A percentile compares a stretch with the other conserved stretches of the same genome.
These are phyloP conservation scores for Skeletonema potamos DNA, from an alignment of 108 stramenopile species.

Conservation along the genomic window DNA sequence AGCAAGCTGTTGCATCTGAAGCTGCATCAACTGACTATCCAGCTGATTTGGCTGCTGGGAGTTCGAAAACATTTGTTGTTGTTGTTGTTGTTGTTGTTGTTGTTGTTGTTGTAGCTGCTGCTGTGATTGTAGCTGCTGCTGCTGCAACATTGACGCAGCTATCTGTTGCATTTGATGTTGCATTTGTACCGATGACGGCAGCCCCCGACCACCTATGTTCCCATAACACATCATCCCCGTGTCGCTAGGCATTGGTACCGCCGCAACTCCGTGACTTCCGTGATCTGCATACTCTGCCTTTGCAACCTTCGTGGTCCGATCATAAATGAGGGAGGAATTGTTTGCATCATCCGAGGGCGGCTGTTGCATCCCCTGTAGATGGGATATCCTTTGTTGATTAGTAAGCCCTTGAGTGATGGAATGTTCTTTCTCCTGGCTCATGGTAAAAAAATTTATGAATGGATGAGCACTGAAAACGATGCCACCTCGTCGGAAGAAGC, in stretches of 20 bases:
- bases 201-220: slow-evolving; percentile 21
- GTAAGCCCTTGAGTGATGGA: not conserved
- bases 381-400: not conserved
- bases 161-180: slow-evolving; percentile 35
- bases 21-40: no score
- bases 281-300: slow-evolving; percentile 57
- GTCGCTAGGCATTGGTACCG: slow-evolving; percentile 10
- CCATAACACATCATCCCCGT: slow-evolving; percentile 16
- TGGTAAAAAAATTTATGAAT: not conserved
- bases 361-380: not conserved
- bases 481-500: not conserved
- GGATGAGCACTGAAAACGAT: not conserved
- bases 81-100: slow-evolving; percentile 11
- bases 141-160: not conserved
- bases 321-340: slow-evolving; percentile 31
- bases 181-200: slow-evolving; percentile 29
- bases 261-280: slow-evolving; percentile 49
- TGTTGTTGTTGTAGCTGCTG: slow-evolving; percentile 7
- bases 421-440: not conserved
- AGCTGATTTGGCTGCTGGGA: no score
- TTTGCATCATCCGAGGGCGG: slow-evolving; percentile 2
- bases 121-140: no score
- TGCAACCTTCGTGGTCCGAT: slow-evolving; percentile 55
- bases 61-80: no score
- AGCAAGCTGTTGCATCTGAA: slow-evolving; percentile 35